Percentiles rank a stretch among this genome's conserved stretches.
phyloP scores from a whole-genome alignment of 306 rosid genomes.

The Corylus americana region DNA sequence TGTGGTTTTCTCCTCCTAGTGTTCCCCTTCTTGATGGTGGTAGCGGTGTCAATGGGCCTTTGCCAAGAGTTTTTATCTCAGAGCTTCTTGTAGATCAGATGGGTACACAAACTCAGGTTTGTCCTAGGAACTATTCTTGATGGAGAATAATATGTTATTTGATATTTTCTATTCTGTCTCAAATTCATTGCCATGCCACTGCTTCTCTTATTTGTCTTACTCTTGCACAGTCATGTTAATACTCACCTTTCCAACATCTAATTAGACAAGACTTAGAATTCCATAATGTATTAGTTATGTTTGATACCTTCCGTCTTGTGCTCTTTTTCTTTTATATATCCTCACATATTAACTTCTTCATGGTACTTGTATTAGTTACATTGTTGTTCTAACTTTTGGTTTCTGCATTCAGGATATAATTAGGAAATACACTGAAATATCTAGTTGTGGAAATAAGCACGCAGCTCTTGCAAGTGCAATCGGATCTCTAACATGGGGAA shows the following conservation, averaged over 20 bases:
- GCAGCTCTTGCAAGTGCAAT: slow-evolving; percentile 86
- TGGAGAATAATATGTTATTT: neutral
- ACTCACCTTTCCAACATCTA: neutral
- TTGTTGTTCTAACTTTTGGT: neutral
- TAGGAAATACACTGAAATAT: slow-evolving; percentile 60
- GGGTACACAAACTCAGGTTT: slow-evolving; percentile 82
- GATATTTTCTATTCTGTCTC: neutral
- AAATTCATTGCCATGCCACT: neutral
- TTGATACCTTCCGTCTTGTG: neutral
- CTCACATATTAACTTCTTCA: neutral
- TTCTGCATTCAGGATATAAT: slow-evolving; percentile 61
- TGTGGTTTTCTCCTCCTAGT: slow-evolving; percentile 92
- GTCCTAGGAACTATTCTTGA: slow-evolving; percentile 5
- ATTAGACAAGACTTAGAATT: neutral
- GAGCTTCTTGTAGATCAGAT: slow-evolving; percentile 89
- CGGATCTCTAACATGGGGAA: slow-evolving; percentile 80
- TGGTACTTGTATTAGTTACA: neutral
- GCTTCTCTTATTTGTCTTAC: neutral
- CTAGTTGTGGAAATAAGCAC: slow-evolving; percentile 61
- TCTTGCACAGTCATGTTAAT: neutral
- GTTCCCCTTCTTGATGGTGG: slow-evolving; percentile 36
- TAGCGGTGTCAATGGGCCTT: slow-evolving; percentile 66
- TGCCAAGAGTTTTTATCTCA: slow-evolving; percentile 88
- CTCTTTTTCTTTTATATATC: neutral
- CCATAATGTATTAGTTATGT: neutral